phyloP scores from a whole-genome alignment of 148 eudicot genomes.

The Silene conica region DNA sequence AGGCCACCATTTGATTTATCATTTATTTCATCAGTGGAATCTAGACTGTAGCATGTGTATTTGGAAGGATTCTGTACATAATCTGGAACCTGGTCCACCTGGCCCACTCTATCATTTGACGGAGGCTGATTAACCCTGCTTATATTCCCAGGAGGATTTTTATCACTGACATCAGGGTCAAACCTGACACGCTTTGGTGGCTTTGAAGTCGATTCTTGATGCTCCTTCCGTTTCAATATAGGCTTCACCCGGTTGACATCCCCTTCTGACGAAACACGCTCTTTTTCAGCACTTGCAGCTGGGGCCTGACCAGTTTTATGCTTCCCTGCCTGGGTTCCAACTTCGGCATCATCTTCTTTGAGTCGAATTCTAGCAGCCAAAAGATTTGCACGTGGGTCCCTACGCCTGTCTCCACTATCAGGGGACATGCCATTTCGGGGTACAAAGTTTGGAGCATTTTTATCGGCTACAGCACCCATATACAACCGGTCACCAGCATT shows the following conservation, averaged over 20 bases:
- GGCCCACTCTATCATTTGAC: constrained; percentile 15
- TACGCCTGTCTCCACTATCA: constrained; percentile 9
- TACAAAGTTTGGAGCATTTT: background rate
- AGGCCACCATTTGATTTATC: constrained; percentile 30
- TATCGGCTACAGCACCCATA: constrained; percentile 24
- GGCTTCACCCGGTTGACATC: constrained; percentile 29
- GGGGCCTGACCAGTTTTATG: constrained; percentile 11
- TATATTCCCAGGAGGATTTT: background rate
- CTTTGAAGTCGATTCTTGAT: constrained; percentile 28
- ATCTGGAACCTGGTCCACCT: constrained; percentile 34
- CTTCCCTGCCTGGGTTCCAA: constrained; percentile 15
- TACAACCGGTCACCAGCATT: constrained; percentile 31
- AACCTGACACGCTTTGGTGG: constrained; percentile 47
- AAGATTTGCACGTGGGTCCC: constrained; percentile 45
- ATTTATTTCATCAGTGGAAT: constrained; percentile 28
- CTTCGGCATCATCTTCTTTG: constrained; percentile 42
- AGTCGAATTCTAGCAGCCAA: constrained; percentile 37
- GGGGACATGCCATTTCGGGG: constrained; percentile 19
- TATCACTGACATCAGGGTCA: constrained; percentile 34
- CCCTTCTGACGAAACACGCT: constrained; percentile 7
- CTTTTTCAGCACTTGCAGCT: constrained; percentile 14
- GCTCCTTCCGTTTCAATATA: constrained; percentile 45
- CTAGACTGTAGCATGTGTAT: constrained; percentile 43
- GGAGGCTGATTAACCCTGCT: constrained; percentile 10
- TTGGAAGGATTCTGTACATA: constrained; percentile 43